Evolutionary conservation across 495 filamentous ascomycete species (phyloP), one percentile per base, ranked within the genome.

Genomic region (Letharia lupina): DNA sequence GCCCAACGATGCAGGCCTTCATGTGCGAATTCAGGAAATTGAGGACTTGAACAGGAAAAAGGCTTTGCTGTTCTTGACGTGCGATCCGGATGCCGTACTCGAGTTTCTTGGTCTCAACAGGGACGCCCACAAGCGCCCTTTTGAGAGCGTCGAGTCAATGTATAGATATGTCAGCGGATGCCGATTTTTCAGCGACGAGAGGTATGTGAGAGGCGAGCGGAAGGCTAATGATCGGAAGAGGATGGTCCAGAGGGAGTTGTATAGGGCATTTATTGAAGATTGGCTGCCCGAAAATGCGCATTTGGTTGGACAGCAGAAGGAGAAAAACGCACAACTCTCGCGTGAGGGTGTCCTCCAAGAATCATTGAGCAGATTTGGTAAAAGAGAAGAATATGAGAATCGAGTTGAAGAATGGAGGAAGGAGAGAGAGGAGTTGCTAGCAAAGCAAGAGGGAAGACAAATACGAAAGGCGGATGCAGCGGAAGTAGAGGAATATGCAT

Each of bases 21-120:
- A 81, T 69, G 63, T 91, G 2, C 80, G 86, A 2, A 80, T 89
- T 47, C 77, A 80, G 20, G 84, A 88, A 66, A 84, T 88, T 39
- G 88, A 91, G 67, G 62, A 71, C 2, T 63, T 76, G 23, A 75
- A 88, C 66, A 73, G 78, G 59, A 87, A 84, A 61, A 74, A 78
- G 60, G 77, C 82, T 41, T 80, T 79, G 71, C 59, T 91, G 8
- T 74, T 83, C 44, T 78, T 91, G 16, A 87, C 83, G 1, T 70
- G 64, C 0, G 77, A 85, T 28, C 85, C 87, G 0, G 66, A 61
- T 11, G 73, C 79, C 20, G 75, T 84, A 10, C 73, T 90, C 9
- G 67, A 75, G 2, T 89, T 91, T 60, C 76, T 90, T 1, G 84
- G 83, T 6, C 73, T 89, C 64, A 73, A 82, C 45, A 67, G 73